These are phyloP conservation scores for Peterozyma xylosa DNA, from an alignment of 805 yeast species.

Conservation along the genomic window DNA sequence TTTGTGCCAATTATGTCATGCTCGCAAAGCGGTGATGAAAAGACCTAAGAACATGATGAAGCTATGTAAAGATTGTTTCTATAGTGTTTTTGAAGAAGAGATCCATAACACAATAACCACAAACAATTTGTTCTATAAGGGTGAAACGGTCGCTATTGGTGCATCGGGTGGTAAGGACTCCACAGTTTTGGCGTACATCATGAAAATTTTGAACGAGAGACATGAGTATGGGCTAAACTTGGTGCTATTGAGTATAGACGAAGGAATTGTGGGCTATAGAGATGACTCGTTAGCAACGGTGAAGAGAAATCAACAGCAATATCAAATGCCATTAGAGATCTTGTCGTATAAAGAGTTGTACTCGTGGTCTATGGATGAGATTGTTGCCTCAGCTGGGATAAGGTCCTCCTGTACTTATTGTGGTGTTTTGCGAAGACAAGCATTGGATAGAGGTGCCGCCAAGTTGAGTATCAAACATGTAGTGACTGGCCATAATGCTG, in stretches of 20 bases:
- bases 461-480: constrained; percentile 81
- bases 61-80: constrained; percentile 87
- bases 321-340: constrained; percentile 30
- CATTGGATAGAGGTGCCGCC: constrained; percentile 92
- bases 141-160: constrained; percentile 92
- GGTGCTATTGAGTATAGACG: constrained; percentile 83
- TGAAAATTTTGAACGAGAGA: constrained; percentile 83
- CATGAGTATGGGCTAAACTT: constrained; percentile 83
- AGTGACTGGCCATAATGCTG: constrained; percentile 98
- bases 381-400: constrained; percentile 89
- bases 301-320: constrained; percentile 80
- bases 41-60: constrained; percentile 90
- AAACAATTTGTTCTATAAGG: constrained; percentile 62
- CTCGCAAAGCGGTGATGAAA: constrained; percentile 76
- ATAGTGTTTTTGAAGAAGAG: constrained; percentile 86
- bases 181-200: constrained; percentile 83
- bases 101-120: constrained; percentile 81
- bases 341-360: constrained; percentile 82
- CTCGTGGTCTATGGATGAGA: constrained; percentile 98
- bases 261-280: constrained; percentile 94
- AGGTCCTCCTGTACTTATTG: constrained; percentile 95
- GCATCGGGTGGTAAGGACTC: constrained; percentile 99
- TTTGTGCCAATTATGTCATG: constrained; percentile 78
- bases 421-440: constrained; percentile 95
- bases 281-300: constrained; percentile 97